Evolutionary conservation across 78 protist species (phyloP).

Genomic region (Neovahlkampfia damariscottae): DNA sequence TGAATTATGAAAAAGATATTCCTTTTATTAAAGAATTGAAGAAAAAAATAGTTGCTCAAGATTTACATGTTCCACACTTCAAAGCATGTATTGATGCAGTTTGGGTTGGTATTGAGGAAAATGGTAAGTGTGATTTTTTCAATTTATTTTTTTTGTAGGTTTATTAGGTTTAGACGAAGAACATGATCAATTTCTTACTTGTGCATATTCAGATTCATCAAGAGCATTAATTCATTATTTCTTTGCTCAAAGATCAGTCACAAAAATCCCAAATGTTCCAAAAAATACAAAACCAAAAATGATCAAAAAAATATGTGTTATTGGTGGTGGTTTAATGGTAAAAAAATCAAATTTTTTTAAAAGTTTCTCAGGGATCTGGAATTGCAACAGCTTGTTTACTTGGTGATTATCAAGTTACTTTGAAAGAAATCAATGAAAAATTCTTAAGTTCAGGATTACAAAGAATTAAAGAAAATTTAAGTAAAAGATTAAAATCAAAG

Average conservation of each 20-base stretch:
- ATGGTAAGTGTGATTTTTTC: too few species aligned
- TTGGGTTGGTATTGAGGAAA: not conserved
- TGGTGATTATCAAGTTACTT: constrained; percentile 18
- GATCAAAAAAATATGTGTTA: constrained; percentile 9
- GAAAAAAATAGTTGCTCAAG: not conserved
- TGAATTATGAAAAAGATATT: not conserved
- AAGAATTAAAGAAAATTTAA: constrained; percentile 14
- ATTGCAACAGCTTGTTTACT: constrained; percentile 42
- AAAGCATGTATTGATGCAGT: not conserved
- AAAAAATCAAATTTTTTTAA: too few species aligned
- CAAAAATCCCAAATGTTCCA: not conserved
- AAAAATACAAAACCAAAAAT: not conserved
- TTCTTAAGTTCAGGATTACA: constrained; percentile 36
- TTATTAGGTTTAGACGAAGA: not conserved
- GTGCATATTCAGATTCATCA: not conserved
- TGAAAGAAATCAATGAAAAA: constrained; percentile 31
- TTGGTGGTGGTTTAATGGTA: constrained; percentile 29
- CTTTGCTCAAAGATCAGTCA: not conserved
- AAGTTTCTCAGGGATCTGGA: too few species aligned
- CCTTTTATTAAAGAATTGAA: not conserved
- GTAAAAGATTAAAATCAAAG: constrained; percentile 19
- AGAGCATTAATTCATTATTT: not conserved
- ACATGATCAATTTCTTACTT: not conserved
- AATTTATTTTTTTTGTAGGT: too few species aligned
- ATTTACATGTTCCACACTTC: not conserved